Evolutionary conservation across 2,329 filamentous ascomycete genomes (phyloP).

Genomic region (Alternaria consortialis): DNA sequence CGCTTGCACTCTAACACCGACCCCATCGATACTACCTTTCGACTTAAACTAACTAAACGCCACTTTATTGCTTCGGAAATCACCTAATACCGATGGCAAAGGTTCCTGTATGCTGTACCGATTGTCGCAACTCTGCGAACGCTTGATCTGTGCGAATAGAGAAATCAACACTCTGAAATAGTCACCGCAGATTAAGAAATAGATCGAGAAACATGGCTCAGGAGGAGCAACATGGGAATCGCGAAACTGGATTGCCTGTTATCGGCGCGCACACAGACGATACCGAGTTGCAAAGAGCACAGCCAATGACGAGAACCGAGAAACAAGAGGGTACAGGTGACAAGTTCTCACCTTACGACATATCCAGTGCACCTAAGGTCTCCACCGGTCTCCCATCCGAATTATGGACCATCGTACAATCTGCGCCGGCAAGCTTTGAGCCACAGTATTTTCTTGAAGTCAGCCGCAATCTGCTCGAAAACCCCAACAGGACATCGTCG

Average conservation of each 20-base stretch:
- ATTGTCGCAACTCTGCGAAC: background rate
- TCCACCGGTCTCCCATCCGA: slow-evolving; percentile 45
- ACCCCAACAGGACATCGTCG: slow-evolving; percentile 81
- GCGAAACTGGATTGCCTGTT: background rate
- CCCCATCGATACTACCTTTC: background rate
- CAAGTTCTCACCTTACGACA: slow-evolving; percentile 49
- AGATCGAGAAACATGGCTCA: background rate
- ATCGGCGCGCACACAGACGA: background rate
- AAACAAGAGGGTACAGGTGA: slow-evolving; percentile 8
- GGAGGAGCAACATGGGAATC: background rate
- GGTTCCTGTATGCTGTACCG: background rate
- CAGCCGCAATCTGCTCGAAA: slow-evolving; percentile 78
- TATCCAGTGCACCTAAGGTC: slow-evolving; percentile 29
- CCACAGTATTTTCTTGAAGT: slow-evolving; percentile 70
- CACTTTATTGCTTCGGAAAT: background rate
- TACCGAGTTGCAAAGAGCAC: background rate
- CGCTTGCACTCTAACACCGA: slow-evolving; percentile 11
- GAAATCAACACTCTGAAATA: background rate
- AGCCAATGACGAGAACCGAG: background rate
- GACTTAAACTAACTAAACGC: background rate
- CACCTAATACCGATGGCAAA: background rate
- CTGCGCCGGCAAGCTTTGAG: slow-evolving; percentile 67
- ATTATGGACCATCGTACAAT: slow-evolving; percentile 50
- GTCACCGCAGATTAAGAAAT: background rate
- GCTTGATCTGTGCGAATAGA: background rate